These are phyloP conservation scores for Bryum argenteum DNA, from an alignment of 225 moss, liverwort and hornwort species.

Conservation along the genomic window DNA sequence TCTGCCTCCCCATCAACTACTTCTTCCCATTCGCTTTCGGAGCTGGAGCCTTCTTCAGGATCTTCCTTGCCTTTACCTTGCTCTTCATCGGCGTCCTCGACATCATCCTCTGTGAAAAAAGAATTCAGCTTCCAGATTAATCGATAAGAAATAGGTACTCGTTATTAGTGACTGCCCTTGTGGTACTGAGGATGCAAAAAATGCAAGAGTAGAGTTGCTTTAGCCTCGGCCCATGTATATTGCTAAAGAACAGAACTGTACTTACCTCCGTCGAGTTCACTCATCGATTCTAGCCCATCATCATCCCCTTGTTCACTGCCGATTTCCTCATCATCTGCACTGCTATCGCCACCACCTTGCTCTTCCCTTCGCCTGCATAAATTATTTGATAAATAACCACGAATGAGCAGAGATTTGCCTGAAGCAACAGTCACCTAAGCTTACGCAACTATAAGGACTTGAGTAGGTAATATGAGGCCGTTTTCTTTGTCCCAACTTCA, in stretches of 20 bases:
- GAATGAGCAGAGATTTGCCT: background rate
- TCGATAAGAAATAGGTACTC: conserved; percentile 3
- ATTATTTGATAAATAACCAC: conserved; percentile 8
- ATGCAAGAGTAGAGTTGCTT: too few relatives aligned
- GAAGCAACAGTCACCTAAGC: background rate
- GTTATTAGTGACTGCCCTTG: background rate
- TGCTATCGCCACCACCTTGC: conserved; percentile 60
- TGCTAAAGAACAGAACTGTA: background rate
- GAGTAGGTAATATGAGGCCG: too few relatives aligned
- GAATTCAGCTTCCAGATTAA: conserved; percentile 7
- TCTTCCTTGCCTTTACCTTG: conserved; percentile 31
- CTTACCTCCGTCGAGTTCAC: conserved; percentile 41
- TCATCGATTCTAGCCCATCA: conserved; percentile 29
- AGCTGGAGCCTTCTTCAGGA: conserved; percentile 35
- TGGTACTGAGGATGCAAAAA: background rate
- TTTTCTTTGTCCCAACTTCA: too few relatives aligned
- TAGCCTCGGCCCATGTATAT: conserved; percentile 8
- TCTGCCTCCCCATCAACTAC: conserved; percentile 37
- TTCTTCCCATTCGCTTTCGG: conserved; percentile 57
- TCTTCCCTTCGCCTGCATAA: conserved; percentile 71
- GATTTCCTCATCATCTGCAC: conserved; percentile 51
- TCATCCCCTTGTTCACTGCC: conserved; percentile 46
- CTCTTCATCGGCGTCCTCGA: conserved; percentile 31
- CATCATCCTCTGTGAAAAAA: conserved; percentile 33
- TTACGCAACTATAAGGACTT: too few relatives aligned